Evolutionary conservation across 768 basidiomycete species (phyloP).

Genomic region (Tulasnella sp.): DNA sequence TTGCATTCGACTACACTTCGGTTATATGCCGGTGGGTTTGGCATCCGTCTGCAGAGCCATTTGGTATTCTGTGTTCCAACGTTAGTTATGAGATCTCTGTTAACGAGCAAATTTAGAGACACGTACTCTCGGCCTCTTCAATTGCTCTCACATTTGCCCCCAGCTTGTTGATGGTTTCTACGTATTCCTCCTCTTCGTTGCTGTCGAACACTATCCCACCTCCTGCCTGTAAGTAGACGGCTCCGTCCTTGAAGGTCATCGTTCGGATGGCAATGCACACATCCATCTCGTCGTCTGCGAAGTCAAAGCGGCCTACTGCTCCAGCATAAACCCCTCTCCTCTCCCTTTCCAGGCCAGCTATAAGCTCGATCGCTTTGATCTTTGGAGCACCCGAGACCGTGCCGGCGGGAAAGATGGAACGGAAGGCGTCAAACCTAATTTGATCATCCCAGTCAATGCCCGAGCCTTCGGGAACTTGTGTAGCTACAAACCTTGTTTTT

Average conservation of each 20-base stretch:
- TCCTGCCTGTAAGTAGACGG: conserved; percentile 88
- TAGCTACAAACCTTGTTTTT: conserved; percentile 58
- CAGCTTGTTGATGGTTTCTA: conserved; percentile 93
- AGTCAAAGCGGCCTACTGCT: conserved; percentile 96
- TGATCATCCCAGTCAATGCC: not conserved
- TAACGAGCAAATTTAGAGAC: not conserved
- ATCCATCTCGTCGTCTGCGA: conserved; percentile 90
- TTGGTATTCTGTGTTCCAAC: not conserved
- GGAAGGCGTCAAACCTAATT: conserved; percentile 89
- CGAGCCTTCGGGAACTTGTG: not conserved
- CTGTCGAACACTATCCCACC: conserved; percentile 97
- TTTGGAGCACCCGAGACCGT: conserved; percentile 99
- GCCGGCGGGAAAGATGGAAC: conserved; percentile 97
- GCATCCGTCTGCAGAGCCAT: not conserved
- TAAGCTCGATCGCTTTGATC: conserved; percentile 93
- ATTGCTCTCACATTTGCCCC: conserved; percentile 78
- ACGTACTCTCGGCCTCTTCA: conserved; percentile 80
- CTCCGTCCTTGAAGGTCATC: conserved; percentile 91
- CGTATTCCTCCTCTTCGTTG: conserved; percentile 94
- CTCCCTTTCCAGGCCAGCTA: conserved; percentile 79
- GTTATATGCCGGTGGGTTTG: not conserved
- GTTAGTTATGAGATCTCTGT: not conserved
- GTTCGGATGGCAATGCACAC: conserved; percentile 98
- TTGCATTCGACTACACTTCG: not conserved
- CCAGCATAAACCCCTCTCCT: conserved; percentile 92